A percentile compares a stretch with the other conserved stretches of the same genome.
phyloP scores from a whole-genome alignment of 805 yeast genomes.

The Wickerhamiella shivajii region DNA sequence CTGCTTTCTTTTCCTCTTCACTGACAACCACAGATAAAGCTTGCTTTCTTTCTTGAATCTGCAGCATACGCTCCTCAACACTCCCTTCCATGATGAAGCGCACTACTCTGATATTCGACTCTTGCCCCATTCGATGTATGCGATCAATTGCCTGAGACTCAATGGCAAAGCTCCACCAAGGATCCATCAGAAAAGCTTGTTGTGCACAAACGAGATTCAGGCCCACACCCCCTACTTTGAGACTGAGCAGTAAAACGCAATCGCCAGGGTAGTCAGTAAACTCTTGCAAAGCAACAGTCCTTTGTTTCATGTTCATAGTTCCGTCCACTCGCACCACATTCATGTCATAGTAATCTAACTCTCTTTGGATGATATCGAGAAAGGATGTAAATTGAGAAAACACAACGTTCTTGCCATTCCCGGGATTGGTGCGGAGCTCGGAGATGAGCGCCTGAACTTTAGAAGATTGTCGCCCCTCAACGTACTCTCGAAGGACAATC shows the following conservation, averaged over 20 bases:
- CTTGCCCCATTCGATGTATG: constrained; percentile 82
- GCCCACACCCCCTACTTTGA: constrained; percentile 94
- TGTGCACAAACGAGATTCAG: constrained; percentile 75
- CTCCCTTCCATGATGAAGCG: constrained; percentile 72
- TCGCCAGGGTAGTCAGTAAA: constrained; percentile 32
- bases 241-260: constrained; percentile 47
- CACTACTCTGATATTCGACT: constrained; percentile 50
- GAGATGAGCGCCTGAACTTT: constrained; percentile 55
- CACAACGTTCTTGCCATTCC: constrained; percentile 61
- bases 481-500: constrained; percentile 19
- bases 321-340: constrained; percentile 70
- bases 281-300: constrained; percentile 43
- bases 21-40: constrained; percentile 25
- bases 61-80: constrained; percentile 77
- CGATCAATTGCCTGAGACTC: constrained; percentile 89
- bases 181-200: constrained; percentile 81
- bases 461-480: constrained; percentile 38
- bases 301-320: constrained; percentile 46
- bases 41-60: constrained; percentile 67
- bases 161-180: constrained; percentile 93
- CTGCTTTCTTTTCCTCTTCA: constrained; percentile 25
- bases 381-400: constrained; percentile 84
- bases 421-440: constrained; percentile 40
- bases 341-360: constrained; percentile 38
- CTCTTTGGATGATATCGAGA: constrained; percentile 57